Evolutionary conservation across 1,139 yeast genomes (phyloP).

Genomic region (Zygoascus hellenicus): DNA sequence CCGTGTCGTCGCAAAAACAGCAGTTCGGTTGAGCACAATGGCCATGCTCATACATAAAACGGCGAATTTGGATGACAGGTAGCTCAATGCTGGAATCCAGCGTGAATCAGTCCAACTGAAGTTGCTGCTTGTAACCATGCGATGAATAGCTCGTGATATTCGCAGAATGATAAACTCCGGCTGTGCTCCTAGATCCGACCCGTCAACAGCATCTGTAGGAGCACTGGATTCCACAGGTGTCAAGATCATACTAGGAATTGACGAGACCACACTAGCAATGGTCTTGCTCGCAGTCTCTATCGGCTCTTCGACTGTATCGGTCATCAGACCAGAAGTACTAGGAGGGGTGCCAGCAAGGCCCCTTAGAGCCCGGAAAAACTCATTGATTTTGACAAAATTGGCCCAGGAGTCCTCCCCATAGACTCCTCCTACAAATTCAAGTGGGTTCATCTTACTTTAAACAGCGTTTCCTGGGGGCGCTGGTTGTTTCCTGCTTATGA

Average conservation of each 20-base stretch:
- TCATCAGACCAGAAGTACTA: not conserved
- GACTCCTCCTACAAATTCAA: conserved; percentile 7
- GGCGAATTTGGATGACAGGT: conserved; percentile 47
- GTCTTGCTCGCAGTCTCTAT: no score
- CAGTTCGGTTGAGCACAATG: conserved; percentile 55
- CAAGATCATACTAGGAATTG: no score
- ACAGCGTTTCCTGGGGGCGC: no score
- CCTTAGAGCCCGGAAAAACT: not conserved
- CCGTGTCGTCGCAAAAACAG: conserved; percentile 60
- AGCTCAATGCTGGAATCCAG: conserved; percentile 20
- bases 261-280: no score
- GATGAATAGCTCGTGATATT: not conserved
- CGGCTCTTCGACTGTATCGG: no score
- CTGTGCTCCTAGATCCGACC: not conserved
- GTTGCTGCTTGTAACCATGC: not conserved
- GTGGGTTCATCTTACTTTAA: conserved; percentile 4
- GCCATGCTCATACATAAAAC: conserved; percentile 58
- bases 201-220: not conserved
- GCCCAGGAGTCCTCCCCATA: conserved; percentile 8
- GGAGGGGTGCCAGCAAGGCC: conserved; percentile 2
- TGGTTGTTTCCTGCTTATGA: no score
- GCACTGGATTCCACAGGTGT: not conserved
- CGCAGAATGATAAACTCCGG: conserved; percentile 5
- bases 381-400: conserved; percentile 1
- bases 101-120: conserved; percentile 11